phyloP scores from a whole-genome alignment of 2,329 filamentous ascomycete genomes.

The Triangularia verruculosa region DNA sequence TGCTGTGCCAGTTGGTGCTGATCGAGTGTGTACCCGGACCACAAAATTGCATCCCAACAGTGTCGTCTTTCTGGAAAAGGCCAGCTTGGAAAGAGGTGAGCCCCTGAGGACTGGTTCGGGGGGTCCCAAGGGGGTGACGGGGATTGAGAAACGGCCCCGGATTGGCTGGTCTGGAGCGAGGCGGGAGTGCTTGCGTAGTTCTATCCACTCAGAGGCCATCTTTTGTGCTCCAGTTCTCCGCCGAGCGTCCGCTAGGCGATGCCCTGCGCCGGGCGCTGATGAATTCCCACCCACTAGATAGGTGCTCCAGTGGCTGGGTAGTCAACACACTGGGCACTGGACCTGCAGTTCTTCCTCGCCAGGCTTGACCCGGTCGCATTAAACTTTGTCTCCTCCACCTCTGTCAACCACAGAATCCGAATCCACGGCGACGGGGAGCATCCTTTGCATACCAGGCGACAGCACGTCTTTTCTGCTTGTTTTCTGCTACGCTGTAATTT shows the following conservation, averaged over 20 bases:
- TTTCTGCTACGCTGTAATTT: conserved; percentile 6
- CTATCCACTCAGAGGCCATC: neutral
- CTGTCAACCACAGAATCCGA: neutral
- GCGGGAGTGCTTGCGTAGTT: conserved; percentile 1
- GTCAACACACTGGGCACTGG: conserved; percentile 7
- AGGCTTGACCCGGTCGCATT: conserved; percentile 11
- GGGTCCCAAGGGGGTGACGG: neutral
- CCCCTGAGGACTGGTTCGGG: conserved; percentile 10
- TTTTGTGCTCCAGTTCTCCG: conserved; percentile 2
- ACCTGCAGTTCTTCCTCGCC: neutral
- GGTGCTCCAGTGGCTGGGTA: neutral
- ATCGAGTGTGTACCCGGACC: neutral
- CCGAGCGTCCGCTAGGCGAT: neutral
- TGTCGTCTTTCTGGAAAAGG: conserved; percentile 7
- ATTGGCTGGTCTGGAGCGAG: conserved; percentile 12
- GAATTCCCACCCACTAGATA: too few relatives aligned
- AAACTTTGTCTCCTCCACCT: conserved; percentile 9
- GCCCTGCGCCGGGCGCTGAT: neutral
- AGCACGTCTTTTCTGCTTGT: neutral
- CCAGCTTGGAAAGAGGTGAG: neutral
- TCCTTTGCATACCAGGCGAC: conserved; percentile 4
- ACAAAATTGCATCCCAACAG: neutral
- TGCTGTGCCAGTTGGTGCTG: conserved; percentile 4
- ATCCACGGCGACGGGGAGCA: conserved; percentile 3
- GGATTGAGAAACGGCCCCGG: neutral